Conservation (phyloP, 2,329 filamentous ascomycete species). For the Fusarium brachygibbosum region DNA sequence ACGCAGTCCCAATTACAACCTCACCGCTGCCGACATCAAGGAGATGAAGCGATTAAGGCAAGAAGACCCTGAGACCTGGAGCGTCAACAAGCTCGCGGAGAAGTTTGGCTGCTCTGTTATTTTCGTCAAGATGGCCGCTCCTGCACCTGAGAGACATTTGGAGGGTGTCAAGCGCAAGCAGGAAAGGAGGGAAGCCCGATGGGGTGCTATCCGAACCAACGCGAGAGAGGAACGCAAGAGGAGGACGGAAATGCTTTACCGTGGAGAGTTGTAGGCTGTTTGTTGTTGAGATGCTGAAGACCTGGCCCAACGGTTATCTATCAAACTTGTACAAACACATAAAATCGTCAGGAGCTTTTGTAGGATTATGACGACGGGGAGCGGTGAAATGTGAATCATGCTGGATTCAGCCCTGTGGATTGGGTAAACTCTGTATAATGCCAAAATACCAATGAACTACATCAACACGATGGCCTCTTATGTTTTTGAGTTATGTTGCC, state of each 20-base stretch:
- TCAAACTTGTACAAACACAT: constrained; percentile 44
- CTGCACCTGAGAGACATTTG: constrained; percentile 63
- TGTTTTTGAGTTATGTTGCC: constrained; percentile 23
- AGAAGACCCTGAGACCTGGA: constrained; percentile 69
- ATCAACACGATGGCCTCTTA: constrained; percentile 36
- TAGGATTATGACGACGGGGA: constrained; percentile 46
- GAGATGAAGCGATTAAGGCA: constrained; percentile 70
- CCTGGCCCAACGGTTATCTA: constrained; percentile 10
- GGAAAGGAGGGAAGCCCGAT: constrained; percentile 65
- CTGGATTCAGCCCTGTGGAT: constrained; percentile 22
- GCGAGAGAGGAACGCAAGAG: constrained; percentile 69
- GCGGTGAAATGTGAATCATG: constrained; percentile 30
- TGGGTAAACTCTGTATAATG: constrained; percentile 44
- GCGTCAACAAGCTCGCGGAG: constrained; percentile 64
- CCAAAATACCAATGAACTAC: constrained; percentile 45
- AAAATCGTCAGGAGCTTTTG: constrained; percentile 38
- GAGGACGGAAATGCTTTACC: constrained; percentile 66
- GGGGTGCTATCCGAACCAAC: constrained; percentile 68
- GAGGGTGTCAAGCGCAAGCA: constrained; percentile 60
- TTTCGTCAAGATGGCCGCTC: constrained; percentile 71
- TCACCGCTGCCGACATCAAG: constrained; percentile 67
- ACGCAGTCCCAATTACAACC: constrained; percentile 62
- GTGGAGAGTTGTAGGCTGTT: constrained; percentile 62
- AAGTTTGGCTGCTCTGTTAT: constrained; percentile 68
- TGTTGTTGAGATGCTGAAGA: neutral